A percentile compares a stretch with the other conserved stretches of the same genome.
phyloP scores from a whole-genome alignment of 176 grass and related monocot species.

The Oryza coarctata region DNA sequence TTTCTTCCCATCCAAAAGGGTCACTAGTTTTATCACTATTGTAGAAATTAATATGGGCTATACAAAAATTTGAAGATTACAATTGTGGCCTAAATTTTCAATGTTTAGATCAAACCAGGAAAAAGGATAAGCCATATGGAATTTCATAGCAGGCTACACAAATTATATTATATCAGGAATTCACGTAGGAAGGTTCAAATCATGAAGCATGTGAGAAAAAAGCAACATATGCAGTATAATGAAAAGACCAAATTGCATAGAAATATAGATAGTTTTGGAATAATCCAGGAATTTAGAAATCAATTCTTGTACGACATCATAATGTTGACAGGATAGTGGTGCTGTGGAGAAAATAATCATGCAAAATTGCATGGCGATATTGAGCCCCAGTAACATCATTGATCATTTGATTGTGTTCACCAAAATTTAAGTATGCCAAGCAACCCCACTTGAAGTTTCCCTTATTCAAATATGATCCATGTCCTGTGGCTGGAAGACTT shows the following conservation, averaged over 20 bases:
- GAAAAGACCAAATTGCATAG: not conserved
- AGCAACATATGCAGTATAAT: not conserved
- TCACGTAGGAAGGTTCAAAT: slow-evolving; percentile 2
- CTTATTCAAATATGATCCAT: slow-evolving; percentile 14
- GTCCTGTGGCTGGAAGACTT: not conserved
- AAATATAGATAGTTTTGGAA: not conserved
- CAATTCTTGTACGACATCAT: not conserved
- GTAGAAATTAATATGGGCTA: slow-evolving; percentile 20
- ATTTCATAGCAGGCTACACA: slow-evolving; percentile 4
- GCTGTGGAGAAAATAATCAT: slow-evolving; percentile 6
- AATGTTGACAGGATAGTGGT: not conserved
- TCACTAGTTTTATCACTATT: slow-evolving; percentile 57
- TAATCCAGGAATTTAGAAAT: not conserved
- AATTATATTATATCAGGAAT: not conserved
- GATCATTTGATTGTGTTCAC: not conserved
- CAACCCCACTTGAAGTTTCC: not conserved
- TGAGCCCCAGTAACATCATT: not conserved
- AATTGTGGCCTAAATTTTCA: not conserved
- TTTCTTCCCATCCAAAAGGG: slow-evolving; percentile 93
- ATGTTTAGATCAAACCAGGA: not conserved
- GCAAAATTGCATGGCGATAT: not conserved
- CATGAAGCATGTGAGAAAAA: not conserved
- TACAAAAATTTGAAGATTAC: not conserved
- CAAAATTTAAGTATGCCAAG: slow-evolving; percentile 12
- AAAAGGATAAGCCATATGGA: slow-evolving; percentile 10